Evolutionary conservation across 345 rosid genomes (phyloP), one percentile per base, ranked within the genome.

Genomic region (Streptanthus diversifolius): DNA sequence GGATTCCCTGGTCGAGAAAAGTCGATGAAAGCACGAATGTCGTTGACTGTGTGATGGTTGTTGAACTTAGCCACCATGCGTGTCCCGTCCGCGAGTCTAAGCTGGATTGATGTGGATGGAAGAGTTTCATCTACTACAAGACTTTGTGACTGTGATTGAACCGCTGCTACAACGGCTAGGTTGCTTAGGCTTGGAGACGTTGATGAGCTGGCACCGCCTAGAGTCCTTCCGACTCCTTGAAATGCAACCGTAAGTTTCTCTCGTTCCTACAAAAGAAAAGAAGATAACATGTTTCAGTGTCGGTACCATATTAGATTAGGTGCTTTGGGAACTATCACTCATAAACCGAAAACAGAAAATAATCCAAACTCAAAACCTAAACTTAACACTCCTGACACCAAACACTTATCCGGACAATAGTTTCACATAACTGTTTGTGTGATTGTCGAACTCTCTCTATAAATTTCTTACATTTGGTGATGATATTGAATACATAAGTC

Each of bases 211-310:
- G 87, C 80, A 80, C 97, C 78, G 14, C 97, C 97, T n/a, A 93
- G 78, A 40, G 97, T 89, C 85, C 98, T 89, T 72, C 98, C 98
- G 0, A 84, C 83, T 36, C 98, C 98, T 64, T 89, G 98, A 77
- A 93, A 93, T 72, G 97, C 76, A 73, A 78, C 80, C 5, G 63
- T 83, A 56, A n/a, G 80, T 78, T 81, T 89, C 81, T 90, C 97
- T 3, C 80, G 88, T 70, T 87, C 97, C 98, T 93, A 81, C 52
- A 75, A 62, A 33, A 24, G 7, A 22, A 44, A 25, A 22, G 27
- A 11, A 22, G 11, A 30, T 2, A 66, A 35, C 3, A 24, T 30
- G 48, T 25, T 27, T 54, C 47, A 41, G 53, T n/a, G 49, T 22
- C 21, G 0, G 7, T 68, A 68, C 63, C 7, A 41, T 27, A 32